Percentiles rank a stretch among this genome's conserved stretches.
Evolutionary conservation across 179 eudicot genomes (phyloP).

Genomic region (Amaranthus tricolor): DNA sequence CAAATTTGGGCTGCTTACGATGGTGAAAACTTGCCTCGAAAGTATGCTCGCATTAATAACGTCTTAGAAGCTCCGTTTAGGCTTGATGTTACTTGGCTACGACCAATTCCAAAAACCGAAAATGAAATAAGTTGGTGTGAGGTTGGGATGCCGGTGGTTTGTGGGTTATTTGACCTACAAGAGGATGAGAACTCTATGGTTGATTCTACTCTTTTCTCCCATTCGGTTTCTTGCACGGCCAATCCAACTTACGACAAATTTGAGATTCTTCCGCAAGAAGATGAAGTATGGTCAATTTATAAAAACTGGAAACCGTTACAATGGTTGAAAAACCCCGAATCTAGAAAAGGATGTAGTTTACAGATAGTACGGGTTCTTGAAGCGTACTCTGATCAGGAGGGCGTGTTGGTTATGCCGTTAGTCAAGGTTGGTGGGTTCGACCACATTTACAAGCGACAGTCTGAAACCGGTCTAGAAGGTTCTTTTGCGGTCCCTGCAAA

Average conservation of each 20-base stretch:
- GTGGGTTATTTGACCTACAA: slow-evolving; percentile 31
- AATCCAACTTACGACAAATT: slow-evolving; percentile 34
- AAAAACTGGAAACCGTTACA: slow-evolving; percentile 34
- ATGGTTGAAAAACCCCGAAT: slow-evolving; percentile 34
- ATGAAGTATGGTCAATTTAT: slow-evolving; percentile 43
- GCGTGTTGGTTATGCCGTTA: slow-evolving; percentile 24
- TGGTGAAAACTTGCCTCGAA: slow-evolving; percentile 32
- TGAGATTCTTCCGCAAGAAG: slow-evolving; percentile 32
- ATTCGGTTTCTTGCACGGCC: slow-evolving; percentile 32
- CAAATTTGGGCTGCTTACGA: slow-evolving; percentile 45
- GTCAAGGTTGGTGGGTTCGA: slow-evolving; percentile 23
- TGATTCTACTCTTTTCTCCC: slow-evolving; percentile 31
- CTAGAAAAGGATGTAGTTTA: slow-evolving; percentile 28
- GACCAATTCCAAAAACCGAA: slow-evolving; percentile 29
- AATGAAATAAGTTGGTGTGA: slow-evolving; percentile 39
- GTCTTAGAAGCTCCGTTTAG: slow-evolving; percentile 26
- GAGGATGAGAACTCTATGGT: slow-evolving; percentile 23
- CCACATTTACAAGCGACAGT: slow-evolving; percentile 21
- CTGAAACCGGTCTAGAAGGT: slow-evolving; percentile 15
- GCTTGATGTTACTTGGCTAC: slow-evolving; percentile 33
- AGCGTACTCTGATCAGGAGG: slow-evolving; percentile 19
- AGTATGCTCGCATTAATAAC: slow-evolving; percentile 30
- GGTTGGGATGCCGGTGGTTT: slow-evolving; percentile 32
- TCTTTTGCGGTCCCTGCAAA: slow-evolving; percentile 16
- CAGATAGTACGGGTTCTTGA: slow-evolving; percentile 28